phyloP scores from a whole-genome alignment of 139 green algal genomes.

The Closterium sp. region DNA sequence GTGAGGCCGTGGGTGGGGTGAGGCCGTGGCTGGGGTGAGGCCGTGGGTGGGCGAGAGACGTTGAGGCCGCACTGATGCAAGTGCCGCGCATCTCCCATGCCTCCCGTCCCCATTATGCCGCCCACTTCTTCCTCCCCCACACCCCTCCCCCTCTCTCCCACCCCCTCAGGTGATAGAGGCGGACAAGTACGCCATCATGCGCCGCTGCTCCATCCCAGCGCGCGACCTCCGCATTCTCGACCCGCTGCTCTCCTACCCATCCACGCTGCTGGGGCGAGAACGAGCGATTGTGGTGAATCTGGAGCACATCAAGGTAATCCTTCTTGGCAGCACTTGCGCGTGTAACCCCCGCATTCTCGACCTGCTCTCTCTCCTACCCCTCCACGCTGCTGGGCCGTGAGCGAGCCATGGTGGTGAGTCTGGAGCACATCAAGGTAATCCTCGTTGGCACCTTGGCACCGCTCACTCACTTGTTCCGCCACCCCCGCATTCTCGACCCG shows the following conservation, averaged over 20 bases:
- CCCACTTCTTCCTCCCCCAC: not conserved
- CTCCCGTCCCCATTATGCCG: no score
- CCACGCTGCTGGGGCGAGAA: conserved; percentile 52
- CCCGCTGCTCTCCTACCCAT: conserved; percentile 35
- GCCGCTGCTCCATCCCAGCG: conserved; percentile 31
- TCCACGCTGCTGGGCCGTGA: conserved; percentile 51
- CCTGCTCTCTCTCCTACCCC: not conserved
- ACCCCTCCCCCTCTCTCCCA: not conserved
- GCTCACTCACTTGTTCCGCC: no score
- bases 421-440: no score
- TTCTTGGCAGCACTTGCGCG: no score
- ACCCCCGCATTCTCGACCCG: no score
- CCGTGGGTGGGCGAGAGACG: no score
- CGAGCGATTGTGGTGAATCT: conserved; percentile 55
- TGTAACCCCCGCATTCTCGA: no score
- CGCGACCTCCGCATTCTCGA: conserved; percentile 58
- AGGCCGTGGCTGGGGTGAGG: no score
- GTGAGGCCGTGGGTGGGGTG: no score
- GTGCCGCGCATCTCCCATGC: no score
- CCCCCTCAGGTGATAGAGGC: conserved; percentile 26
- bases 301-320: conserved; percentile 38
- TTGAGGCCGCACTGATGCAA: no score
- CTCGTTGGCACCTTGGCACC: no score
- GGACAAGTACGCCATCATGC: conserved; percentile 48
- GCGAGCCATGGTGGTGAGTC: conserved; percentile 50